Evolutionary conservation across 2,329 filamentous ascomycete genomes (phyloP).

Genomic region (Aphanocladium album): DNA sequence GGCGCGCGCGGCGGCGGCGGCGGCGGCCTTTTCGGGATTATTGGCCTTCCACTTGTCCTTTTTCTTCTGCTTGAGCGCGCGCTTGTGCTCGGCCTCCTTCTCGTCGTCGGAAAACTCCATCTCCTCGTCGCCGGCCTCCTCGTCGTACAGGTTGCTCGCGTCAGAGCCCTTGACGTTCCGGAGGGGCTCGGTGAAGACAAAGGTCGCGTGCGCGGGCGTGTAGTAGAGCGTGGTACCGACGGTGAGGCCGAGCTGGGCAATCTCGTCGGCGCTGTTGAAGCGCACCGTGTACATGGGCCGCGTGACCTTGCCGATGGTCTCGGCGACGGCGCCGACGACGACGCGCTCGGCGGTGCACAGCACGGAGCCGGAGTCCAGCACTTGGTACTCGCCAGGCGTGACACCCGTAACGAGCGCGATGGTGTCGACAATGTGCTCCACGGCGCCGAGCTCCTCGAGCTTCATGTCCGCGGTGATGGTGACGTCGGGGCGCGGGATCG

Average conservation of each 20-base stretch:
- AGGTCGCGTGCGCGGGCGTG: conserved; percentile 69
- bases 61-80: conserved; percentile 62
- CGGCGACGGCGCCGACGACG: conserved; percentile 76
- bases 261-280: conserved; percentile 64
- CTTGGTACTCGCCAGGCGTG: conserved; percentile 74
- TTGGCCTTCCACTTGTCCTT: conserved; percentile 43
- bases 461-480: conserved; percentile 71
- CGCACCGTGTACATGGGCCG: conserved; percentile 81
- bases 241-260: conserved; percentile 61
- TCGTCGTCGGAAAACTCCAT: conserved; percentile 97
- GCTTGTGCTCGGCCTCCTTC: conserved; percentile 78
- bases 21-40: conserved; percentile 33
- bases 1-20: conserved; percentile 26
- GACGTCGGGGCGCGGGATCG: conserved; percentile 74
- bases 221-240: conserved; percentile 73
- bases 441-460: conserved; percentile 67
- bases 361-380: conserved; percentile 78
- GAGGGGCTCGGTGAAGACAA: conserved; percentile 80
- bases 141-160: conserved; percentile 90
- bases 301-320: conserved; percentile 80
- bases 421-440: conserved; percentile 75
- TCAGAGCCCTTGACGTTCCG: conserved; percentile 81
- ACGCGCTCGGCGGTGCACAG: conserved; percentile 72
- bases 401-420: conserved; percentile 74
- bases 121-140: conserved; percentile 81